Evolutionary conservation across 1,284 basidiomycete species (phyloP).

Genomic region (Cerioporus squamosus): DNA sequence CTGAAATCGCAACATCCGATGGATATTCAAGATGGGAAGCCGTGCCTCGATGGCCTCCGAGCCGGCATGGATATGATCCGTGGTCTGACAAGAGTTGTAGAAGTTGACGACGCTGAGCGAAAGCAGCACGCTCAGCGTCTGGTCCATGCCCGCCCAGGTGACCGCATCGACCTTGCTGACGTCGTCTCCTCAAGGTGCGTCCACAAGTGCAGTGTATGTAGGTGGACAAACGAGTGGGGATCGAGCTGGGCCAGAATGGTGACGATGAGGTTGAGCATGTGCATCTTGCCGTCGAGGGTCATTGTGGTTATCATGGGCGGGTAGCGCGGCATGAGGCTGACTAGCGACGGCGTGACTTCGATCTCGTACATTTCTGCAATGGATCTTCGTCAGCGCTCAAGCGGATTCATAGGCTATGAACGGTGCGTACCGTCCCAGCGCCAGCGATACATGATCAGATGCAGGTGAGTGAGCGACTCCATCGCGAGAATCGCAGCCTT

Average conservation of each 20-base stretch:
- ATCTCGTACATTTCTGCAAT: slow-evolving; percentile 14
- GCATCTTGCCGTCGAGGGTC: slow-evolving; percentile 18
- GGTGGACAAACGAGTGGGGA: slow-evolving; percentile 14
- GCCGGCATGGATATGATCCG: slow-evolving; percentile 12
- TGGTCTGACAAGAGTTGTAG: slow-evolving; percentile 13
- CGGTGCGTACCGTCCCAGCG: slow-evolving; percentile 13
- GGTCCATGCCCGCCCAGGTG: slow-evolving; percentile 19
- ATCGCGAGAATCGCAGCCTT: slow-evolving; percentile 13
- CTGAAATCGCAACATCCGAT: slow-evolving; percentile 12
- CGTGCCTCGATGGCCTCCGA: slow-evolving; percentile 11
- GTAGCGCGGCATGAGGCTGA: slow-evolving; percentile 12
- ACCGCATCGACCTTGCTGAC: slow-evolving; percentile 2
- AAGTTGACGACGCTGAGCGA: slow-evolving; percentile 16
- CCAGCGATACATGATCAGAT: slow-evolving; percentile 21
- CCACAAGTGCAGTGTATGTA: slow-evolving; percentile 14
- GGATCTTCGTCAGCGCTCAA: background rate
- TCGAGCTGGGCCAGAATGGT: slow-evolving; percentile 15
- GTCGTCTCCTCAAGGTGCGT: slow-evolving; percentile 10
- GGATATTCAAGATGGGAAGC: slow-evolving; percentile 13
- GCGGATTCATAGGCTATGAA: background rate
- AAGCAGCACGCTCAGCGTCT: slow-evolving; percentile 20
- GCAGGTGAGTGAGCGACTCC: slow-evolving; percentile 15
- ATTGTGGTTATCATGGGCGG: slow-evolving; percentile 15
- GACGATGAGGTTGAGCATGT: slow-evolving; percentile 14
- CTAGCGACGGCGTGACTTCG: slow-evolving; percentile 5